A percentile compares a stretch with the other conserved stretches of the same genome.
These are phyloP conservation scores for Albizia julibrissin DNA, from an alignment of 306 rosid species.

Conservation along the genomic window DNA sequence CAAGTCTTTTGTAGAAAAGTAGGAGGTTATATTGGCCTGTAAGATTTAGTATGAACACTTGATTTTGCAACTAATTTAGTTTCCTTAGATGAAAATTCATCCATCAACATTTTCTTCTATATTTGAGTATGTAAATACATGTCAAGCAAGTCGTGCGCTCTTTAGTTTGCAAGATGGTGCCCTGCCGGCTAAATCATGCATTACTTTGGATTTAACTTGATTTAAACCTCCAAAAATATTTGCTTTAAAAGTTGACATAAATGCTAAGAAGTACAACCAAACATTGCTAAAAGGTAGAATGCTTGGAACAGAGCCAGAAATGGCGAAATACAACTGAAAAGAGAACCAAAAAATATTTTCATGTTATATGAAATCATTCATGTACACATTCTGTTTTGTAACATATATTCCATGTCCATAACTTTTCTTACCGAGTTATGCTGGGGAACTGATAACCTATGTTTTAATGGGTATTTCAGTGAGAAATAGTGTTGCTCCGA, in stretches of 20 bases:
- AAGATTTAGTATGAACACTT: slow-evolving; percentile 8
- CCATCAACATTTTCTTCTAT: background rate
- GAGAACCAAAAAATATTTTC: background rate
- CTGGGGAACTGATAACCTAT: background rate
- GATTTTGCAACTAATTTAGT: background rate
- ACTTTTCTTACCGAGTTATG: background rate
- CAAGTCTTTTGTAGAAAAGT: slow-evolving; percentile 58
- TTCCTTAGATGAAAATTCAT: background rate
- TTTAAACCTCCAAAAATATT: background rate
- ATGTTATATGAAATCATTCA: too few species aligned
- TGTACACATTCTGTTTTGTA: too few species aligned
- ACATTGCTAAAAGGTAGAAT: background rate
- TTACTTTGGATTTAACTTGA: background rate
- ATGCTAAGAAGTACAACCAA: background rate
- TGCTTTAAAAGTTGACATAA: background rate
- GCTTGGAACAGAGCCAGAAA: background rate
- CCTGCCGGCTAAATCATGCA: background rate
- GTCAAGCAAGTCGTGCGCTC: background rate
- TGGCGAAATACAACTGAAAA: too few species aligned
- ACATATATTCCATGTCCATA: background rate
- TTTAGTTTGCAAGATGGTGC: background rate
- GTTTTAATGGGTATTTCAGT: background rate
- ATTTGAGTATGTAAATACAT: background rate
- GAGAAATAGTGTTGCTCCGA: background rate
- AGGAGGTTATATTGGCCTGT: slow-evolving; percentile 13